Conservation (phyloP, 768 basidiomycete genomes). For the Pulveroboletus frians region DNA sequence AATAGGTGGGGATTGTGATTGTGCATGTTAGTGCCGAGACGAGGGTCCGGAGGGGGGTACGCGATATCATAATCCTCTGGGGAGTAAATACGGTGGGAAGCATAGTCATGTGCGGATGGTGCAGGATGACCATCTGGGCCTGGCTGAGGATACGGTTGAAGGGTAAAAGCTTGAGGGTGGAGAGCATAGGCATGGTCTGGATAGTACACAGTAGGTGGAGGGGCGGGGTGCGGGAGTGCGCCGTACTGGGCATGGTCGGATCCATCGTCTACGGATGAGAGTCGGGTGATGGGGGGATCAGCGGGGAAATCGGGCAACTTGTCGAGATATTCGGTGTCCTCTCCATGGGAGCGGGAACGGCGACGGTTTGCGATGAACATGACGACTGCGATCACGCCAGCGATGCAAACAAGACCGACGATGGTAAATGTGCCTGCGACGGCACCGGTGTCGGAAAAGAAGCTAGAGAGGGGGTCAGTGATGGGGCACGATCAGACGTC, state of each 20-base stretch:
- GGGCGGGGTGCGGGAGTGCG: conserved; percentile 8
- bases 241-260: conserved; percentile 23
- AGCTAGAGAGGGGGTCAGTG: conserved; percentile 27
- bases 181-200: conserved; percentile 14
- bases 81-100: conserved; percentile 23
- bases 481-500: neutral
- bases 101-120: conserved; percentile 11
- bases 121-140: neutral
- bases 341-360: conserved; percentile 18
- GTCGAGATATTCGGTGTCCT: conserved; percentile 29
- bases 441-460: conserved; percentile 43
- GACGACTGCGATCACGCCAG: conserved; percentile 26
- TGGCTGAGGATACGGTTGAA: conserved; percentile 5
- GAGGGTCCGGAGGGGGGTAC: conserved; percentile 22
- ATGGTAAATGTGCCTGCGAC: conserved; percentile 43
- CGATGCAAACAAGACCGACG: conserved; percentile 35
- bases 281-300: conserved; percentile 10
- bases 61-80: conserved; percentile 19
- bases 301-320: conserved; percentile 9
- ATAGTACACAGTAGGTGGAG: conserved; percentile 23
- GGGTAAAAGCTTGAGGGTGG: conserved; percentile 8
- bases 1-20: conserved; percentile 17
- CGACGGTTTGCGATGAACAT: conserved; percentile 31
- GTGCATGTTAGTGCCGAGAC: conserved; percentile 6
- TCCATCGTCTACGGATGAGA: conserved; percentile 11